Percentiles rank a stretch among this genome's conserved stretches.
Evolutionary conservation across 139 green algal genomes (phyloP).

Genomic region (Tetratostichococcus sp.): DNA sequence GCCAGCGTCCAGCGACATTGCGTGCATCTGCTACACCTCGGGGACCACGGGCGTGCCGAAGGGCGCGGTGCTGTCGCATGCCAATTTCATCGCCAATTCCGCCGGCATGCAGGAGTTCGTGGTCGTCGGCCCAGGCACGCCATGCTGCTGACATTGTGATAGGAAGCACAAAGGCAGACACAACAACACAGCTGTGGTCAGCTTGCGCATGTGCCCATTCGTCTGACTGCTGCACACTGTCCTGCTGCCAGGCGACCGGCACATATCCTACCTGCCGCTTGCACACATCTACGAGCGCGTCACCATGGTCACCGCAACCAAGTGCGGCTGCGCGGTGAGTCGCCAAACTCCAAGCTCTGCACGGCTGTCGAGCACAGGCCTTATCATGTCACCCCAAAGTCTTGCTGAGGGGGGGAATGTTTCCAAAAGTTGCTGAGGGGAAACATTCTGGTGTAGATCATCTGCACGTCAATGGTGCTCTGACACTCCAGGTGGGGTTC

Average conservation of each 20-base stretch:
- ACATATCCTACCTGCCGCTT: constrained; percentile 89
- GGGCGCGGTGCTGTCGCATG: constrained; percentile 80
- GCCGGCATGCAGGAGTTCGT: constrained; percentile 27
- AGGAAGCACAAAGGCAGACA: no score
- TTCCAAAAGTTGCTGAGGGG: no score
- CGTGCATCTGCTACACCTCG: constrained; percentile 95
- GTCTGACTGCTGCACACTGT: neutral
- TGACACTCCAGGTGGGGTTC: constrained; percentile 77
- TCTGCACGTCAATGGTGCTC: no score
- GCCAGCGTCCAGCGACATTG: constrained; percentile 61
- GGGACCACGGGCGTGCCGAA: constrained; percentile 88
- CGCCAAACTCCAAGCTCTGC: no score
- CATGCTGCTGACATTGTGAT: no score
- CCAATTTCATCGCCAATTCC: constrained; percentile 70
- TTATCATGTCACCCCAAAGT: no score
- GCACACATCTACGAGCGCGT: constrained; percentile 94
- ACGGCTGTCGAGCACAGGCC: no score
- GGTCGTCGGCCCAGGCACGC: neutral
- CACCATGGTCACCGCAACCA: constrained; percentile 50
- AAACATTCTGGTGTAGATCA: no score
- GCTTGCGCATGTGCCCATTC: no score
- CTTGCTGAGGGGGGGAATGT: no score
- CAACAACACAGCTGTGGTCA: no score
- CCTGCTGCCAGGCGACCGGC: constrained; percentile 47
- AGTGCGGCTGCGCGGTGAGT: constrained; percentile 41